Base-by-base conservation (phyloP, 306 rosid species). In the Cucurbita argyrosperma region DNA sequence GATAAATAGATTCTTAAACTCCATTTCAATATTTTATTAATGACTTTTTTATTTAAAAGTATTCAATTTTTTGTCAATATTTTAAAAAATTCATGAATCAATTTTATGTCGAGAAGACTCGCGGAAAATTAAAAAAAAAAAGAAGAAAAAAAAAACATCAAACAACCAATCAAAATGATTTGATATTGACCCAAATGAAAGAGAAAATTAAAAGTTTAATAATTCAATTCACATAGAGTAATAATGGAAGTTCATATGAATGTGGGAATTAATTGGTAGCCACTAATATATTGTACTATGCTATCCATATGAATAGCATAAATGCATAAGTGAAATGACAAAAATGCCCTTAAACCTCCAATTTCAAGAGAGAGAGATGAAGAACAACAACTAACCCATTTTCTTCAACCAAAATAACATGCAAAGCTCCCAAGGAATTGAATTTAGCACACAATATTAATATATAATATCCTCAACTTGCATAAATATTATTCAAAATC, bases 351-450 rank as follows among this genome's bases (percentile, higher is more conserved):
- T 42, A 14, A 64, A 64, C 5, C 10, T 10, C 19, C 56, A 52
- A 9, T 14, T 5, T 18, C 35, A 7, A 9, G 45, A 18, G 47
- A 5, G 52, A 73, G 52, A 73, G 10, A 8, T 51, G 49, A 72
- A 42, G 77, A 83, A 88, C 89, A 88, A 81, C 79, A 84, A 82
- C 70, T 74, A 80, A 21, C 68, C 73, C 72, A 40, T 84, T 51
- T 77, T 40, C 26, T 5, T 43, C 16, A 37, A 30, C 76, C 76
- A 71, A 81, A 68, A 80, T 80, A 86, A 90, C 90, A 85, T 87
- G 95, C 76, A 77, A 84, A 84, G 87, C 87, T 89, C 84, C 86
- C 79, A 65, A 78, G 71, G 73, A 74, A 85, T 79, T 72, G 79
- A 82, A 30, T 30, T 30, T 30, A 30, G 66, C 15, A 70, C 8